These are phyloP conservation scores for Intubia oerlemansii DNA, from an alignment of 2,329 filamentous ascomycete genomes.

Conservation along the genomic window DNA sequence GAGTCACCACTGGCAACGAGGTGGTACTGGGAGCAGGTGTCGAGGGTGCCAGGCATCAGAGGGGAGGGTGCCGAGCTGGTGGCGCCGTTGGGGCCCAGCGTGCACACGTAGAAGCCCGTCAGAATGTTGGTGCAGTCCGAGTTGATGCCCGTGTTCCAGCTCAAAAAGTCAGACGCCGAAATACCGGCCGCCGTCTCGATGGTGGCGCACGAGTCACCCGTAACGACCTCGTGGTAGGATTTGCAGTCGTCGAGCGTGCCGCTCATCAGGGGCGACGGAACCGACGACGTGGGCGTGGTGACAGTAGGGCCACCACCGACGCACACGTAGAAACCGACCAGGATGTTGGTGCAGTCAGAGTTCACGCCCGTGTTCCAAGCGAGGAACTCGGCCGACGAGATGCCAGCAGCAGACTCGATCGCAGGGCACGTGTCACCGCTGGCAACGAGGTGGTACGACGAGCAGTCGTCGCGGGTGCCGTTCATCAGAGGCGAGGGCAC, in stretches of 20 bases:
- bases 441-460: slow-evolving; percentile 3
- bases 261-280: no score
- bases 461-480: not conserved
- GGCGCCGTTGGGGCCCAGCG: not conserved
- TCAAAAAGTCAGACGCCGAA: not conserved
- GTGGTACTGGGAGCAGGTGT: slow-evolving; percentile 4
- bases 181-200: not conserved
- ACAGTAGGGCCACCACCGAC: no score
- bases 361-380: slow-evolving; percentile 3
- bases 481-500: not conserved
- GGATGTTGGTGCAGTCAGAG: slow-evolving; percentile 3
- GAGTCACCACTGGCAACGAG: slow-evolving; percentile 2
- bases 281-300: no score
- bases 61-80: not conserved
- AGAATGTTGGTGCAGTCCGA: slow-evolving; percentile 1
- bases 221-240: not conserved
- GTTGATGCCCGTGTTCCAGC: slow-evolving; percentile 1
- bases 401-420: slow-evolving; percentile 1
- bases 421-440: slow-evolving; percentile 3
- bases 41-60: not conserved
- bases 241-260: no score
- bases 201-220: slow-evolving; percentile 1
- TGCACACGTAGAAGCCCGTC: slow-evolving; percentile 2
- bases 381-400: not conserved
- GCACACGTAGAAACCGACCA: slow-evolving; percentile 4